phyloP scores from a whole-genome alignment of 225 moss, liverwort and hornwort species.

The Neckera pumila region DNA sequence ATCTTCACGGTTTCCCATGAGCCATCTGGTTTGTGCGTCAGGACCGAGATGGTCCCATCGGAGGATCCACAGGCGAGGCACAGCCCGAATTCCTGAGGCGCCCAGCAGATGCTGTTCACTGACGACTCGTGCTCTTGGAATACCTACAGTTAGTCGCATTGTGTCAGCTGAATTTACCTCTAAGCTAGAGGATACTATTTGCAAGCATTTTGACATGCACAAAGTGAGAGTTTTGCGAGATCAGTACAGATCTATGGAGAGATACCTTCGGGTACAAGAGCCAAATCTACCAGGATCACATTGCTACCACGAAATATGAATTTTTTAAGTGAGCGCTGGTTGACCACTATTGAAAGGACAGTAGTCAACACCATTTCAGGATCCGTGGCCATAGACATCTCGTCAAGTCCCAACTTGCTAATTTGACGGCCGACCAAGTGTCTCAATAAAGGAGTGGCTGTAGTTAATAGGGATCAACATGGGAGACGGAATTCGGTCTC shows the following conservation, averaged over 20 bases:
- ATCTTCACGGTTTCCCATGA: conserved; percentile 80
- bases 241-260: background rate
- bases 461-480: background rate
- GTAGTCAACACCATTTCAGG: background rate
- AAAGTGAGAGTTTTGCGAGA: background rate
- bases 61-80: conserved; percentile 82
- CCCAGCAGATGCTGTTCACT: conserved; percentile 86
- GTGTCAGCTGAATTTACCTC: background rate
- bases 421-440: background rate
- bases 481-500: background rate
- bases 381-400: background rate
- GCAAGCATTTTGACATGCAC: background rate
- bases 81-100: conserved; percentile 79
- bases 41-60: conserved; percentile 81
- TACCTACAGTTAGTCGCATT: conserved; percentile 20
- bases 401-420: background rate
- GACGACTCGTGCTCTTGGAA: conserved; percentile 81
- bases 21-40: conserved; percentile 58
- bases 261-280: background rate
- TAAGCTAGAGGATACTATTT: background rate
- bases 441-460: background rate
- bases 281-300: background rate
- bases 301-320: background rate
- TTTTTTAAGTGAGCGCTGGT: background rate
- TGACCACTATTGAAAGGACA: background rate